These are phyloP conservation scores for Xylariaceae sp. DNA, from an alignment of 2,329 filamentous ascomycete species.

Conservation along the genomic window DNA sequence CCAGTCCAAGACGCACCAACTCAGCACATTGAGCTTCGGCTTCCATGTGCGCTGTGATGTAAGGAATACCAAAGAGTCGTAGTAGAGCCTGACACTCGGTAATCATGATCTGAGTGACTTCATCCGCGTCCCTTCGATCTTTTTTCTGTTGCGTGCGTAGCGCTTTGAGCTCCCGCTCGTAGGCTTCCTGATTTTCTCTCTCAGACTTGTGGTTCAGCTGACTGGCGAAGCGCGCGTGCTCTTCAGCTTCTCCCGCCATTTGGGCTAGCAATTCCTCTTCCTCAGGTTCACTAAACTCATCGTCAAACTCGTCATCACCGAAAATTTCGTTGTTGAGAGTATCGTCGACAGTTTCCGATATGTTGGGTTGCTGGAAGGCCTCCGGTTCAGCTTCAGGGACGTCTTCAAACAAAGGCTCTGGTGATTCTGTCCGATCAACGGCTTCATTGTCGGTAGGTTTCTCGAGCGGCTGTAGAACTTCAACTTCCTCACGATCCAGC, in stretches of 20 bases:
- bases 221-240: constrained; percentile 90
- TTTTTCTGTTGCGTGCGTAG: constrained; percentile 95
- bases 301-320: constrained; percentile 63
- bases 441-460: constrained; percentile 19
- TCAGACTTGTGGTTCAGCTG: constrained; percentile 77
- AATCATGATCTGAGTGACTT: constrained; percentile 96
- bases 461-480: constrained; percentile 31
- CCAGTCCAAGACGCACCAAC: constrained; percentile 80
- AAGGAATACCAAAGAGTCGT: constrained; percentile 88
- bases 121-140: constrained; percentile 91
- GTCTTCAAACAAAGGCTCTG: constrained; percentile 31
- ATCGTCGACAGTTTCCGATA: constrained; percentile 8
- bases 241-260: constrained; percentile 87
- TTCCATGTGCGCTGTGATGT: constrained; percentile 98
- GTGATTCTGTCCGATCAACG: constrained; percentile 5
- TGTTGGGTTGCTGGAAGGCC: constrained; percentile 5
- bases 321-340: constrained; percentile 43
- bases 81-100: constrained; percentile 92
- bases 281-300: constrained; percentile 81
- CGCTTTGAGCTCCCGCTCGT: constrained; percentile 84
- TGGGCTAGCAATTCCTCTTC: constrained; percentile 87
- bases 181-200: constrained; percentile 72
- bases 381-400: constrained; percentile 18
- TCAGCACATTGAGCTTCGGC: constrained; percentile 97
- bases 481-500: constrained; percentile 39